Evolutionary conservation across 768 basidiomycete genomes (phyloP).

Genomic region (Saitozyma podzolica): DNA sequence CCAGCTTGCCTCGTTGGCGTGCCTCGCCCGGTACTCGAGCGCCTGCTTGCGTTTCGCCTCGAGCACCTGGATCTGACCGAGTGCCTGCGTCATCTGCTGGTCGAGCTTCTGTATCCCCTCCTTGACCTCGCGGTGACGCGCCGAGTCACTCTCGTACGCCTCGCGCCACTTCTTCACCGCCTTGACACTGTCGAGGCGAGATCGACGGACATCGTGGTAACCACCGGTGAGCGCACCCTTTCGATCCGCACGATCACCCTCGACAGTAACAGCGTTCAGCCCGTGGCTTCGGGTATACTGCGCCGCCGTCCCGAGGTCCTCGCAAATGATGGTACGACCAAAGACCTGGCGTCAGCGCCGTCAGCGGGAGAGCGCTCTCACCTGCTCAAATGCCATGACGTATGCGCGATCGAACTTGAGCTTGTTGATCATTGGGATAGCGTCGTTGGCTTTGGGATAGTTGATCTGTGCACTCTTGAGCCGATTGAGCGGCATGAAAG

Average conservation of each 20-base stretch:
- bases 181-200: constrained; percentile 83
- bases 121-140: constrained; percentile 72
- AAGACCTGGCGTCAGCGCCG: constrained; percentile 62
- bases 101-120: constrained; percentile 68
- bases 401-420: constrained; percentile 71
- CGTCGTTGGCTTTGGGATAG: constrained; percentile 55
- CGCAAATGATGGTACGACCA: constrained; percentile 93
- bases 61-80: constrained; percentile 71
- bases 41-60: constrained; percentile 71
- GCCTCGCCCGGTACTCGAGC: constrained; percentile 65
- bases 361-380: constrained; percentile 13
- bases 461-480: constrained; percentile 70
- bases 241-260: constrained; percentile 95
- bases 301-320: constrained; percentile 85
- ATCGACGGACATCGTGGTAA: constrained; percentile 86
- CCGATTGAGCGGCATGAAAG: constrained; percentile 97
- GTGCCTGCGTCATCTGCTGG: constrained; percentile 76
- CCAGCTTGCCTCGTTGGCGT: constrained; percentile 64
- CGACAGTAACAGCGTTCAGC: constrained; percentile 94
- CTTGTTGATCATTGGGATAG: constrained; percentile 69
- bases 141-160: constrained; percentile 68
- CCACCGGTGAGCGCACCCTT: constrained; percentile 96
- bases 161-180: constrained; percentile 71
- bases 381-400: constrained; percentile 84
- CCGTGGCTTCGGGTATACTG: constrained; percentile 92